Evolutionary conservation across 169 alveolate species (phyloP), one percentile per base, ranked within the genome.

Genomic region (Eimeria acervulina): DNA sequence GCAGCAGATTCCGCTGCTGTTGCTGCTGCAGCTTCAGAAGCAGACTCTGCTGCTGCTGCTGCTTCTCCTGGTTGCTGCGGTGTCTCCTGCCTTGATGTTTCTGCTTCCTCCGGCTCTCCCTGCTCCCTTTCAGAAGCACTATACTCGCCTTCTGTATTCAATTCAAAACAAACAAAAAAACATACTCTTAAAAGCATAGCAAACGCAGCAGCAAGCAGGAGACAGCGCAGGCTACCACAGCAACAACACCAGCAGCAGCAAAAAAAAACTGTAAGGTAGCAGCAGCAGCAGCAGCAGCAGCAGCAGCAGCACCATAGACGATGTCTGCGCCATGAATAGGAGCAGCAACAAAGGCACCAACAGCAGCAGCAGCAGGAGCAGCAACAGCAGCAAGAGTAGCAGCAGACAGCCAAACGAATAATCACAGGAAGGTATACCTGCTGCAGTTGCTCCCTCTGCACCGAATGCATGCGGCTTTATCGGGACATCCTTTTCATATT

Each of bases 1-100:
- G 83, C n/a, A 17, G 83, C 83, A 72, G 83, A 28, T 19, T 72
- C 83, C 31, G 42, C 83, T 72, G 83, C 47, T 2, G 36, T 72
- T 72, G n/a, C 26, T 72, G n/a, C 83, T 72, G 83, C 31, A 13
- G n/a, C n/a, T n/a, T n/a, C n/a, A n/a, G n/a, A n/a, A n/a, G n/a
- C n/a, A n/a, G n/a, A n/a, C n/a, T n/a, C n/a, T n/a, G n/a, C n/a
- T n/a, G n/a, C n/a, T n/a, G n/a, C n/a, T n/a, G n/a, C n/a, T n/a
- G n/a, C n/a, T n/a, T n/a, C n/a, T n/a, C n/a, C n/a, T n/a, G n/a
- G n/a, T n/a, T n/a, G n/a, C n/a, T n/a, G n/a, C n/a, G 76, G 38
- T 26, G 10, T 19, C 83, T 72, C 51, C 83, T 72, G 83, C 44
- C 83, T 72, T 72, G 10, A 8, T 36, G 44, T 19, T 72, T 72